Evolutionary conservation across 1,284 basidiomycete genomes (phyloP).

Genomic region (Exobasidium cylindrosporum): DNA sequence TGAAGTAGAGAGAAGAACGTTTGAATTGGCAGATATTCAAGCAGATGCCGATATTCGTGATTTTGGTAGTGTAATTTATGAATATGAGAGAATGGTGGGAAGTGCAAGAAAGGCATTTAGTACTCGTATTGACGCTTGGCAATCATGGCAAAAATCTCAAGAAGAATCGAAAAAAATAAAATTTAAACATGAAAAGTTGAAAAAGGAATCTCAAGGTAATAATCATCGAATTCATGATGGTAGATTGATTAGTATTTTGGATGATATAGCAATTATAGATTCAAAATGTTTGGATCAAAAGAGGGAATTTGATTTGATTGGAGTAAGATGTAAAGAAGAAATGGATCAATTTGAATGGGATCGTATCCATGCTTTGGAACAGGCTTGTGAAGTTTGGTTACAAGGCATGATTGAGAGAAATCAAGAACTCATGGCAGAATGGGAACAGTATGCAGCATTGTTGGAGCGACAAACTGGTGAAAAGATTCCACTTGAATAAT

Average conservation of each 20-base stretch:
- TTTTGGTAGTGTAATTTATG: constrained; percentile 72
- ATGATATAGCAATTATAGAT: constrained; percentile 42
- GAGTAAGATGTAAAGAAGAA: constrained; percentile 82
- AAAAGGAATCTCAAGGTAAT: constrained; percentile 68
- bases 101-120: constrained; percentile 83
- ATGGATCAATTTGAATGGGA: constrained; percentile 91
- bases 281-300: constrained; percentile 56
- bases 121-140: constrained; percentile 77
- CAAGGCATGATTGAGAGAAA: constrained; percentile 78
- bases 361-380: constrained; percentile 82
- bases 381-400: constrained; percentile 70
- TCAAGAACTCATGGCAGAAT: constrained; percentile 61
- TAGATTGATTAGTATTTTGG: constrained; percentile 6
- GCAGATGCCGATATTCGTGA: constrained; percentile 47
- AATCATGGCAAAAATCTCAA: constrained; percentile 75
- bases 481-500: constrained; percentile 11
- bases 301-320: constrained; percentile 81
- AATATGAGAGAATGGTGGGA: constrained; percentile 85
- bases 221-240: constrained; percentile 9
- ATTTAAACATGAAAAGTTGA: constrained; percentile 74
- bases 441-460: constrained; percentile 35
- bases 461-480: constrained; percentile 38
- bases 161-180: constrained; percentile 71
- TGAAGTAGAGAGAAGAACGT: constrained; percentile 43
- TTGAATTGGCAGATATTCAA: constrained; percentile 42